Evolutionary conservation across 768 basidiomycete genomes (phyloP).

Genomic region (Hydnomerulius pinastri): DNA sequence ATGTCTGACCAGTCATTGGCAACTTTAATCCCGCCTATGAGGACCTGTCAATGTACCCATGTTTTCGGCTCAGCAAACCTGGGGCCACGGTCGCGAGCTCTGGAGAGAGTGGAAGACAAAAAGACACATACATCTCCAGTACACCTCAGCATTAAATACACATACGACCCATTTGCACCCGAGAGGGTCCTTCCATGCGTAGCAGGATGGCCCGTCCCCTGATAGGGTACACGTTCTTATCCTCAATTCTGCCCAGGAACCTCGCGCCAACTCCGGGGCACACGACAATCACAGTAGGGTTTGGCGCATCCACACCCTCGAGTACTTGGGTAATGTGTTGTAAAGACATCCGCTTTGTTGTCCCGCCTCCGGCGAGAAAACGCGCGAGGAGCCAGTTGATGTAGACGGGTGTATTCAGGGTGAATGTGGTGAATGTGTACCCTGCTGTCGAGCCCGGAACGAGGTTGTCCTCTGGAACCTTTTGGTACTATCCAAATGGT

Average conservation of each 20-base stretch:
- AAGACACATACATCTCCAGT: constrained; percentile 41
- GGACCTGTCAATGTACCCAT: constrained; percentile 32
- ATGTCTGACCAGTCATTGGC: constrained; percentile 59
- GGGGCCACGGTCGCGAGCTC: background rate
- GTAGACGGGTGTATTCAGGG: constrained; percentile 65
- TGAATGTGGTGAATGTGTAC: constrained; percentile 60
- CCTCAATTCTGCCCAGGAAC: constrained; percentile 52
- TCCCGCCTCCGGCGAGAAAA: constrained; percentile 57
- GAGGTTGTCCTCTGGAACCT: constrained; percentile 41
- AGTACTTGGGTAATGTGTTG: constrained; percentile 64
- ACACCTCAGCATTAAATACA: constrained; percentile 39
- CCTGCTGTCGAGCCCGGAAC: constrained; percentile 46
- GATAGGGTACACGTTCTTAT: constrained; percentile 47
- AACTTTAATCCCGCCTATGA: constrained; percentile 62
- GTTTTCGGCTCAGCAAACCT: too few relatives aligned
- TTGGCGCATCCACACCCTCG: constrained; percentile 10
- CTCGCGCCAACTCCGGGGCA: constrained; percentile 69
- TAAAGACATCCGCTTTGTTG: constrained; percentile 54
- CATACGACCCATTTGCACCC: constrained; percentile 29
- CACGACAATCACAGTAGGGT: constrained; percentile 53
- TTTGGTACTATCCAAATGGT: constrained; percentile 27
- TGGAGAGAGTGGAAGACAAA: background rate
- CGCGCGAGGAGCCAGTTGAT: constrained; percentile 57
- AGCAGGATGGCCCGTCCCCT: constrained; percentile 49
- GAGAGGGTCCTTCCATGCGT: constrained; percentile 37